phyloP scores from a whole-genome alignment of 139 green algal genomes.

The Chlorella ohadii region DNA sequence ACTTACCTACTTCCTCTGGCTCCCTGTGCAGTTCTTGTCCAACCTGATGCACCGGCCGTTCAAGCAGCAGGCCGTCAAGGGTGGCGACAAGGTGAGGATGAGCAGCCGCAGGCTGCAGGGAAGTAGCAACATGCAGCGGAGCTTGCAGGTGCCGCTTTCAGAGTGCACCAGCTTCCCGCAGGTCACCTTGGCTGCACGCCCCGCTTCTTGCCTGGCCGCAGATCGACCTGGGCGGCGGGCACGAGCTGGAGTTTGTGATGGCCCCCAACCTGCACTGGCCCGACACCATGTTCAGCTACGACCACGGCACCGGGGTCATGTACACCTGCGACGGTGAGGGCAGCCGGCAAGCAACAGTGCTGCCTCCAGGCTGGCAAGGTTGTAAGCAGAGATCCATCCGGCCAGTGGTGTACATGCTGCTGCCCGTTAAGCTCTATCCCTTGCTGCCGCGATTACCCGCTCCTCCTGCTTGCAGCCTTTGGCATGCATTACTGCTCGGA shows the following conservation, averaged over 20 bases:
- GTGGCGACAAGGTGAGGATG: constrained; percentile 70
- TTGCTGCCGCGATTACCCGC: too few relatives aligned
- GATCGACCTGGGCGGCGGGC: constrained; percentile 87
- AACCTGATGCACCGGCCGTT: constrained; percentile 76
- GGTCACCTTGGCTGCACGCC: too few relatives aligned
- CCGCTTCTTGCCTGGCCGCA: neutral
- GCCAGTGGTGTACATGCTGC: too few relatives aligned
- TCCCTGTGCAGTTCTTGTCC: constrained; percentile 59
- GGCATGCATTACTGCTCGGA: constrained; percentile 93
- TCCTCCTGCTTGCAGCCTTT: constrained; percentile 65
- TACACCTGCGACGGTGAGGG: constrained; percentile 82
- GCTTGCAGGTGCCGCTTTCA: too few relatives aligned
- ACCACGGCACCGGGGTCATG: constrained; percentile 88
- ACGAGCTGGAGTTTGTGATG: constrained; percentile 96
- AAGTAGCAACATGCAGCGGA: too few relatives aligned
- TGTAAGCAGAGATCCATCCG: too few relatives aligned
- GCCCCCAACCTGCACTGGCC: constrained; percentile 98
- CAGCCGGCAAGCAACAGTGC: too few relatives aligned
- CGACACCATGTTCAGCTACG: constrained; percentile 95
- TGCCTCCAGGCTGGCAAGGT: too few relatives aligned
- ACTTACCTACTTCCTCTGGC: too few relatives aligned
- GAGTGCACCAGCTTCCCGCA: too few relatives aligned
- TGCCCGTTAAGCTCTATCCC: too few relatives aligned
- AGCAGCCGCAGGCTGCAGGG: neutral
- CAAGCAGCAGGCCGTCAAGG: constrained; percentile 80